These are phyloP conservation scores for Hypoxylon fuscum DNA, from an alignment of 495 filamentous ascomycete genomes.

Conservation along the genomic window DNA sequence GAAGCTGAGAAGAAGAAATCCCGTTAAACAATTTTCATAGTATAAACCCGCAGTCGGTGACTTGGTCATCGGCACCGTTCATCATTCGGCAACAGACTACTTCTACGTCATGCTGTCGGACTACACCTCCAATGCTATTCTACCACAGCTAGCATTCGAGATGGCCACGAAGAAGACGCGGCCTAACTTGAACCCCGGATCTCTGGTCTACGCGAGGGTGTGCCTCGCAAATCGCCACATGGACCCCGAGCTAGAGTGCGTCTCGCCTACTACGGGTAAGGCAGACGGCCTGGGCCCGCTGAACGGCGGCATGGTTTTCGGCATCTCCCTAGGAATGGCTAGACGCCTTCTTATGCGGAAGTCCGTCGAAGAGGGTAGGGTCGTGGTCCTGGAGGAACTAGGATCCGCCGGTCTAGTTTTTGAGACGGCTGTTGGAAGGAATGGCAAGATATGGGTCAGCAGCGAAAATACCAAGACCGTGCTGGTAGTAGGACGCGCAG, in stretches of 20 bases:
- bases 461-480: conserved; percentile 71
- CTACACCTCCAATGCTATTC: conserved; percentile 75
- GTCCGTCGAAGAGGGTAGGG: conserved; percentile 69
- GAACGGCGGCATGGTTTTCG: conserved; percentile 86
- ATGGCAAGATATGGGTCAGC: conserved; percentile 92
- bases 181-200: conserved; percentile 75
- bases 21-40: conserved; percentile 51
- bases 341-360: conserved; percentile 74
- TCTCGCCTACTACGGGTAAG: conserved; percentile 85
- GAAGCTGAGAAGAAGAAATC: neutral
- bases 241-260: conserved; percentile 90
- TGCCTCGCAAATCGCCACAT: conserved; percentile 78
- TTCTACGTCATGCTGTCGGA: conserved; percentile 70
- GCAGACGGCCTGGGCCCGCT: conserved; percentile 88
- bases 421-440: conserved; percentile 93
- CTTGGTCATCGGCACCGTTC: conserved; percentile 84
- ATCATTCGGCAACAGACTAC: conserved; percentile 75
- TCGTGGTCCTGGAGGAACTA: conserved; percentile 85
- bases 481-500: conserved; percentile 79
- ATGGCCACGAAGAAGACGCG: conserved; percentile 90
- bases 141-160: conserved; percentile 91
- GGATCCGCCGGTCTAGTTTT: conserved; percentile 80
- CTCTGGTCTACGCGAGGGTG: conserved; percentile 87
- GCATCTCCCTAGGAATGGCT: conserved; percentile 81
- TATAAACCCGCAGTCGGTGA: conserved; percentile 83